Evolutionary conservation across 2,329 filamentous ascomycete genomes (phyloP).

Genomic region (Paracamarosporium sp.): DNA sequence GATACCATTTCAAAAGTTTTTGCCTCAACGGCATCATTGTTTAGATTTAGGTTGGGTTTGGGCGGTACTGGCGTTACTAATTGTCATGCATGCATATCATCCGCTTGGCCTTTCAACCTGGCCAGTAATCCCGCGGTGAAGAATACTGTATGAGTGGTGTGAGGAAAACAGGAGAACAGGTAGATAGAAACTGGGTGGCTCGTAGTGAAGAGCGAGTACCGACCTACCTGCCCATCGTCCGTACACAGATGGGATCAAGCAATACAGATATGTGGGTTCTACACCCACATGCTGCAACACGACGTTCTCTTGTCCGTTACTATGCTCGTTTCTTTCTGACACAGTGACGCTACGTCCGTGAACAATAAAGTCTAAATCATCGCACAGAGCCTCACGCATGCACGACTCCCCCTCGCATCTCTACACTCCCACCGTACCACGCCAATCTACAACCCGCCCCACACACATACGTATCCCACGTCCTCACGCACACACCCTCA

Average conservation of each 20-base stretch:
- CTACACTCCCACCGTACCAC: no score
- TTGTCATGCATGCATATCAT: constrained; percentile 35
- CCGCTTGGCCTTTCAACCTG: constrained; percentile 48
- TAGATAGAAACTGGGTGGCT: constrained; percentile 2
- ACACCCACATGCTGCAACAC: constrained; percentile 9
- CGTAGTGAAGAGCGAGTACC: constrained; percentile 14
- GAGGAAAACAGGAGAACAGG: constrained; percentile 16
- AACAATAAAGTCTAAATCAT: no score
- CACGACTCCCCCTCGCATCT: no score
- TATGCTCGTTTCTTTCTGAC: no score
- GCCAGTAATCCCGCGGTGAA: constrained; percentile 39
- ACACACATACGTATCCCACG: no score
- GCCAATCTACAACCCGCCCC: no score
- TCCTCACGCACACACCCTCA: no score
- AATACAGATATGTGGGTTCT: constrained; percentile 15
- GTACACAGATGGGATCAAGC: constrained; percentile 20
- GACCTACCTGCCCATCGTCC: constrained; percentile 25
- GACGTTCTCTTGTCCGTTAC: background rate
- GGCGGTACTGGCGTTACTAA: constrained; percentile 43
- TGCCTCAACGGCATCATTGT: constrained; percentile 68
- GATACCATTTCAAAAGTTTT: constrained; percentile 62
- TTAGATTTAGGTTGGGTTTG: constrained; percentile 26
- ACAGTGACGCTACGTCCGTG: no score
- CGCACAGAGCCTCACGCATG: no score
- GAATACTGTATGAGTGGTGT: constrained; percentile 34